Evolutionary conservation across 768 basidiomycete species (phyloP).

Genomic region (Pulveroboletus frians): DNA sequence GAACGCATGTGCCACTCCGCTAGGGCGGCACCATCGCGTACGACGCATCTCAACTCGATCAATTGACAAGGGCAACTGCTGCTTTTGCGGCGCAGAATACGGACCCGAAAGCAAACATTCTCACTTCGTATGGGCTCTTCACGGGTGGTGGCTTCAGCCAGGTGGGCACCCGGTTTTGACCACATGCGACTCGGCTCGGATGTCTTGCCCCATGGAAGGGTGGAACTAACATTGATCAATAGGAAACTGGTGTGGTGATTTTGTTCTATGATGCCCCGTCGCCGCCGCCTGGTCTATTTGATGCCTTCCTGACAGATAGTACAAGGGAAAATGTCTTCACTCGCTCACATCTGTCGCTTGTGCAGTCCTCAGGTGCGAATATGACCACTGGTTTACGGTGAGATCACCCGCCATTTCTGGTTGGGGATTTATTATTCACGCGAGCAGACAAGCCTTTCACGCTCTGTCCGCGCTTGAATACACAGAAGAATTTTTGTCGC

Average conservation of each 20-base stretch:
- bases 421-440: background rate
- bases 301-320: constrained; percentile 26
- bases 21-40: constrained; percentile 47
- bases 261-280: constrained; percentile 55
- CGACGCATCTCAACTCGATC: constrained; percentile 11
- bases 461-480: constrained; percentile 22
- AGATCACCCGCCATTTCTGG: constrained; percentile 1
- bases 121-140: constrained; percentile 37
- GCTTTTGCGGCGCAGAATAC: constrained; percentile 17
- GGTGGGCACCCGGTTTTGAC: constrained; percentile 26
- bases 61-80: constrained; percentile 23
- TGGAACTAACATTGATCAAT: constrained; percentile 4
- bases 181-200: constrained; percentile 2
- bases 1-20: constrained; percentile 2
- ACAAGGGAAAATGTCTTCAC: constrained; percentile 12
- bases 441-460: constrained; percentile 20
- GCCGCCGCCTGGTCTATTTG: constrained; percentile 24
- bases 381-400: constrained; percentile 21
- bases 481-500: constrained; percentile 16
- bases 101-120: constrained; percentile 31
- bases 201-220: constrained; percentile 1
- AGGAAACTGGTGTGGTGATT: constrained; percentile 25
- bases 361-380: constrained; percentile 18
- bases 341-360: constrained; percentile 24
- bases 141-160: constrained; percentile 29